Evolutionary conservation across 192 early-diverging fungal species (phyloP), one percentile per base, ranked within the genome.

Genomic region (Coemansia sp.): DNA sequence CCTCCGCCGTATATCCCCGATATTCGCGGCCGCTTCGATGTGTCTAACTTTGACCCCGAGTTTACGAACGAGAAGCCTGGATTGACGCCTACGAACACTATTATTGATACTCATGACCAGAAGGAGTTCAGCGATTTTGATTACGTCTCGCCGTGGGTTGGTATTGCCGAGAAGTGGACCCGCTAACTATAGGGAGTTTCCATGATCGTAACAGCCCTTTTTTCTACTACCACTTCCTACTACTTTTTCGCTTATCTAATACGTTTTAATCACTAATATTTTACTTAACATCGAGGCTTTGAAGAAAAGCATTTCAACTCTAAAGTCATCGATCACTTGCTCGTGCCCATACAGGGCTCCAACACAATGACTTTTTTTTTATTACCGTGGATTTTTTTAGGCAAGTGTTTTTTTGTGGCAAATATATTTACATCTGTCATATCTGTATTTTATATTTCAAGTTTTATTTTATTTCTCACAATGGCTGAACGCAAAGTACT

Each of bases 11-110:
- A 92, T 78, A 89, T 88, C 31, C 97, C 97, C 21, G 90, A 88
- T 44, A 90, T 99, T 61, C 77, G 74, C 46, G 70, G 86, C 27
- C 86, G 90, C 60, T 89, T 92, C 15, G 97, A 99, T 72, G 91
- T 92, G 12, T 97, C 95, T 39, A 98, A 98, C 89, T 99, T 99
- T 91, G 97, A 99, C 72, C 89, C 90, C 19, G 96, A 99, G 85
- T 99, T 99, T 70, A 99, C 97, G n/a, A 85, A 87, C 41, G 96
- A 98, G 86, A 82, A 86, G 59, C 96, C 97, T 2, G 93, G 94
- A 0, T 73, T 99, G 61, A 98, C 97, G 17, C 97, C 96, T 0
- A 91, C 94, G 50, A 89, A 95, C 62, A 92, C 90, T 46, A 87
- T 93, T 31, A 81, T 98, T 46, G 89, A 87, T 4, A 78, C 82